Conservation (phyloP, 441 rosid genomes). For the Eutrema salsugineum region DNA sequence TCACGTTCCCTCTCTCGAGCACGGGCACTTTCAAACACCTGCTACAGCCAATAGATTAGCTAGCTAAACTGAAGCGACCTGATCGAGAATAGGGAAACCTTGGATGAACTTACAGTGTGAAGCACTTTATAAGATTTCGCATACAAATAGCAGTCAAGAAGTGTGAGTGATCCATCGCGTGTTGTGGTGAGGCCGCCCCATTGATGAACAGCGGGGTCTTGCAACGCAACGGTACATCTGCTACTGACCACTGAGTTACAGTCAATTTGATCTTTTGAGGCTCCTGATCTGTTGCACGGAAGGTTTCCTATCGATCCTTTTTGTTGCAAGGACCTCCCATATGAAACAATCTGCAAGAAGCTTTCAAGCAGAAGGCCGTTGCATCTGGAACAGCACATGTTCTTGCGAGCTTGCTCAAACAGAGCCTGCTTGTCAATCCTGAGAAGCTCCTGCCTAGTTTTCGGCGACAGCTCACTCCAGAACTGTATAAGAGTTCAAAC, state of each 20-base stretch:
- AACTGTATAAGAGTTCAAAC: conserved; percentile 44
- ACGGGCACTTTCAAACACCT: conserved; percentile 95
- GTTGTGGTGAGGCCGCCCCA: conserved; percentile 93
- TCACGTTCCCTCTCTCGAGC: conserved; percentile 89
- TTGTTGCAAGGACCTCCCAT: conserved; percentile 75
- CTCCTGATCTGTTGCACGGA: conserved; percentile 35
- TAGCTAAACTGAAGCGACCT: conserved; percentile 17
- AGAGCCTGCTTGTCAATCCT: conserved; percentile 84
- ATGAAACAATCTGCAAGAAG: conserved; percentile 81
- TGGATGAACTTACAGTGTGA: conserved; percentile 63
- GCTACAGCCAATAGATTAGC: conserved; percentile 37
- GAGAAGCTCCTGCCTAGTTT: conserved; percentile 66
- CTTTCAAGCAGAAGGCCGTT: conserved; percentile 86
- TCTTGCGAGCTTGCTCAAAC: conserved; percentile 91
- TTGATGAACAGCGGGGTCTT: conserved; percentile 78
- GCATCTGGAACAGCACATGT: conserved; percentile 93
- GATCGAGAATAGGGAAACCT: not conserved
- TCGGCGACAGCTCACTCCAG: conserved; percentile 69
- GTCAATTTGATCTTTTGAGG: conserved; percentile 37
- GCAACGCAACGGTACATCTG: conserved; percentile 58
- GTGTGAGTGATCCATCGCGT: conserved; percentile 77
- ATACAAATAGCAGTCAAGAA: conserved; percentile 73
- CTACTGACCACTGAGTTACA: conserved; percentile 37
- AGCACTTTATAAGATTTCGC: conserved; percentile 68
- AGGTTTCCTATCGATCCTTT: conserved; percentile 44